phyloP scores from a whole-genome alignment of 306 rosid genomes.

The Pyrus pyrifolia region DNA sequence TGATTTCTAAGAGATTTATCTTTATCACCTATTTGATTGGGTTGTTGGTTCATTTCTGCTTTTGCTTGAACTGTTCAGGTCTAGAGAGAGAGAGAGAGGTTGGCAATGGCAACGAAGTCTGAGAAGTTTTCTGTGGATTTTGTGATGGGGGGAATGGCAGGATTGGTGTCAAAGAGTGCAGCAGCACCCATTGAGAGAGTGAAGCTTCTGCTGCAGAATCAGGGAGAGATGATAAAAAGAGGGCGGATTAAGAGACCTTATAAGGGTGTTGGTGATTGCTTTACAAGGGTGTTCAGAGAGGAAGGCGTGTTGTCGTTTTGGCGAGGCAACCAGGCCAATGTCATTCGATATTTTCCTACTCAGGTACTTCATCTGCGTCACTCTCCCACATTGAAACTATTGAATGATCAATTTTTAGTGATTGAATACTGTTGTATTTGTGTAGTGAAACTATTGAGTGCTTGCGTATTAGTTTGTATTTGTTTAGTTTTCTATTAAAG shows the following conservation, averaged over 20 bases:
- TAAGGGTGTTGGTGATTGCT: conserved; percentile 57
- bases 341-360: conserved; percentile 88
- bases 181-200: conserved; percentile 96
- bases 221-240: conserved; percentile 87
- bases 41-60: neutral
- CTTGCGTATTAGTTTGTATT: neutral
- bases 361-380: conserved; percentile 43
- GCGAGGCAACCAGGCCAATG: conserved; percentile 90
- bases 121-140: conserved; percentile 75
- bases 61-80: neutral
- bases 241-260: conserved; percentile 76
- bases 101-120: conserved; percentile 39
- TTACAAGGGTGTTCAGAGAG: conserved; percentile 59
- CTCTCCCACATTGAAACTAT: neutral
- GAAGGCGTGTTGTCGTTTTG: conserved; percentile 86
- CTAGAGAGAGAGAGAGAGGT: conserved; percentile 10
- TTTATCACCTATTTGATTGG: neutral
- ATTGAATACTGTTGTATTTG: neutral
- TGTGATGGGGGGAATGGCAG: conserved; percentile 77
- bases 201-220: conserved; percentile 89
- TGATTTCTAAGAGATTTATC: neutral
- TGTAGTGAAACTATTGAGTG: neutral
- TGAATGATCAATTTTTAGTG: neutral
- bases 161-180: conserved; percentile 55
- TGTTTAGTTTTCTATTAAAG: neutral